A percentile compares a stretch with the other conserved stretches of the same genome.
phyloP scores from a whole-genome alignment of 2,329 filamentous ascomycete species.

The Emergomyces pasteurianus region DNA sequence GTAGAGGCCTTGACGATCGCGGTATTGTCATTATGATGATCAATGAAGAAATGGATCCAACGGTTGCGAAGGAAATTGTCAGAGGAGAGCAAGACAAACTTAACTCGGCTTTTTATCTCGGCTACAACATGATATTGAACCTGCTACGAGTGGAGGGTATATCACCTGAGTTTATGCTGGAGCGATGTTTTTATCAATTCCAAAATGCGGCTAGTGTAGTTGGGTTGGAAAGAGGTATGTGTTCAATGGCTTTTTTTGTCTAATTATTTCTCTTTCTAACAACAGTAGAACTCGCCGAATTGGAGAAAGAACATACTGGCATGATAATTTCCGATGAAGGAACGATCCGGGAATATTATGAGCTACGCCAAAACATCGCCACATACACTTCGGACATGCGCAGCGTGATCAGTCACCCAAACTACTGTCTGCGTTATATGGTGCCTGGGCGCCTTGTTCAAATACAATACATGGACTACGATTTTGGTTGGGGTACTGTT shows the following conservation, averaged over 20 bases:
- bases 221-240: constrained; percentile 56
- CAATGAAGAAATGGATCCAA: constrained; percentile 87
- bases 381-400: constrained; percentile 81
- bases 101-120: constrained; percentile 93
- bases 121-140: constrained; percentile 99
- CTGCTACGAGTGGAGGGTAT: constrained; percentile 97
- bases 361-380: constrained; percentile 71
- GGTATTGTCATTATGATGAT: constrained; percentile 99
- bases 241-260: not conserved
- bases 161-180: constrained; percentile 97
- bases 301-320: constrained; percentile 62
- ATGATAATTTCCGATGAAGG: constrained; percentile 75
- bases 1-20: constrained; percentile 91
- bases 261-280: constrained; percentile 17
- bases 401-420: constrained; percentile 80
- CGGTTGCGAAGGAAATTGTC: constrained; percentile 87
- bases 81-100: constrained; percentile 93
- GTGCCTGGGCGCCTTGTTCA: constrained; percentile 79
- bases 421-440: constrained; percentile 72
- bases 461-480: constrained; percentile 64
- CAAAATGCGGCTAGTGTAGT: constrained; percentile 87
- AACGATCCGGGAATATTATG: constrained; percentile 88
- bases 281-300: constrained; percentile 53
- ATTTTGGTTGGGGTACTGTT: constrained; percentile 93
- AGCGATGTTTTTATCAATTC: constrained; percentile 96